phyloP scores from a whole-genome alignment of 148 eudicot genomes.

The Pouteria glomerata region DNA sequence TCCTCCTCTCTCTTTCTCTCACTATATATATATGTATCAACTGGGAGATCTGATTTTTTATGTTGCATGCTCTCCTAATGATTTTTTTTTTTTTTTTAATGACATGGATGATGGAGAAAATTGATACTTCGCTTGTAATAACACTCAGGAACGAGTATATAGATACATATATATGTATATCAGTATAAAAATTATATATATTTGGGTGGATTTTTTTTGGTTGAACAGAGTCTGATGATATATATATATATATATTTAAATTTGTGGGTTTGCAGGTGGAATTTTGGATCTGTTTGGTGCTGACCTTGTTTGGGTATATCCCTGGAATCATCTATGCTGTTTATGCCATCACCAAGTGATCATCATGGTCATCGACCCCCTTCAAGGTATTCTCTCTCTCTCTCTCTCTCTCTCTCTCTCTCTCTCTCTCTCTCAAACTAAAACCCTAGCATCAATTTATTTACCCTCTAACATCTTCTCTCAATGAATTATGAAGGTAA shows the following conservation, averaged over 20 bases:
- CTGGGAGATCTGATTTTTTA: neutral
- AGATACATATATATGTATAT: neutral
- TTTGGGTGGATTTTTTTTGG: neutral
- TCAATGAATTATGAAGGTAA: too few species aligned
- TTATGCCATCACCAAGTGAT: constrained; percentile 40
- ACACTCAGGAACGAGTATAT: neutral
- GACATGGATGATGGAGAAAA: neutral
- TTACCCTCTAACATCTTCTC: too few species aligned
- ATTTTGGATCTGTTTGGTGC: constrained; percentile 45
- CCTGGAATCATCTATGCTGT: constrained; percentile 50
- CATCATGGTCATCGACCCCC: neutral
- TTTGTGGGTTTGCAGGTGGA: too few species aligned
- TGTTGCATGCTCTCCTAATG: neutral
- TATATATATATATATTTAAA: neutral
- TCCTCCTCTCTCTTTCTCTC: constrained; percentile 1
- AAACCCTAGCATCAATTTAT: too few species aligned
- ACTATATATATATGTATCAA: neutral
- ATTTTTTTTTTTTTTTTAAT: neutral
- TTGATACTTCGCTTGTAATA: neutral
- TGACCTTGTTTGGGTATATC: constrained; percentile 40
- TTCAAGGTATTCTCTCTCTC: neutral
- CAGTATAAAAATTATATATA: too few species aligned
- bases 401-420: constrained; percentile 3
- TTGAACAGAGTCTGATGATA: neutral
- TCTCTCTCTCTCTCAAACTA: neutral